Evolutionary conservation across 345 rosid genomes (phyloP), one percentile per base, ranked within the genome.

Genomic region (Linum lewisii): DNA sequence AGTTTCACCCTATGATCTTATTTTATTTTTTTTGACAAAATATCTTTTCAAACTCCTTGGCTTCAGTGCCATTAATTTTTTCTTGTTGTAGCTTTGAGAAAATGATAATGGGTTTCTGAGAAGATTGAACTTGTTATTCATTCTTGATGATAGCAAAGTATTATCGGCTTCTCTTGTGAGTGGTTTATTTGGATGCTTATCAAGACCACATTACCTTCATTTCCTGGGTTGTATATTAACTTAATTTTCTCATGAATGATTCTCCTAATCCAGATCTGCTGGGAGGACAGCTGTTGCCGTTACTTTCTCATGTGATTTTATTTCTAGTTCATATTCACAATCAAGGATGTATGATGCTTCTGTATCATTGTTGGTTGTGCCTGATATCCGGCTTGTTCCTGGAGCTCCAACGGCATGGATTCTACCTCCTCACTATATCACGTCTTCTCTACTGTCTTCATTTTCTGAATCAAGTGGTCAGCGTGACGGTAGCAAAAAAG

Each of bases 381-480:
- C 98, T 65, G 81, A 78, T 75, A 88, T 87, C 65, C 98, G 96
- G 62, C 86, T 91, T 70, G 77, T 90, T 37, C 98, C 82, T 61
- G 98, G 98, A 60, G 77, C 61, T 65, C 90, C 88, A 56, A 74
- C 84, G 63, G 86, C 98, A 66, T 88, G 98, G 98, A 57, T 88
- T 73, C 85, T 91, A 63, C 98, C 98, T 38, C 92, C 98, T 21
- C 76, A 76, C 61, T 91, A 88, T 74, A 59, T 82, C 21, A 78
- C 96, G 68, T 88, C 95, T 62, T 66, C 75, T 70, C 73, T 82
- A 51, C 79, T 91, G 69, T 85, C 92, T 19, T 80, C 71, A 29
- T 82, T 88, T 16, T 19, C 34, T 24, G 87, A 82, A 63, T 67
- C 77, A 44, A 72, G 68, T 51, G 76, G 78, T 61, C 76, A 77